Evolutionary conservation across 306 rosid species (phyloP), one percentile per base, ranked within the genome.

Genomic region (Cucumis sativus): DNA sequence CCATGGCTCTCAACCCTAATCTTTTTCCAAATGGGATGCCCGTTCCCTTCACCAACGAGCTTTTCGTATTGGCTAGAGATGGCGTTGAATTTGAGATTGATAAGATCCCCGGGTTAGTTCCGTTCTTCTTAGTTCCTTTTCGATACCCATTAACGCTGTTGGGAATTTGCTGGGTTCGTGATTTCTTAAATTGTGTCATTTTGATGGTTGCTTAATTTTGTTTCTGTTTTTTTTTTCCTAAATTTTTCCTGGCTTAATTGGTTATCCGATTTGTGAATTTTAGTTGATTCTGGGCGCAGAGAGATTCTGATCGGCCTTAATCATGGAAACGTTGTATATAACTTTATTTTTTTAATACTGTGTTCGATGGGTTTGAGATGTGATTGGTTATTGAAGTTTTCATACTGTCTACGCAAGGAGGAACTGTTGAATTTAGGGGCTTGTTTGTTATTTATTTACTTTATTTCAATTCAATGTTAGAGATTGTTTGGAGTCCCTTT

Each of bases 31-130:
- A 89, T 28, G 96, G 97, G 7, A 79, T 90, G 92, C 97, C 99
- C 3, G 91, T 90, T 84, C 88, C 97, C 67, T 95, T 95, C 77
- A 79, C 91, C 67, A 87, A 65, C 91, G 97, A 92, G 91, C 82
- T 92, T 83, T 92, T 95, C 54, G 97, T 95, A n/a, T 74, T 95
- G 84, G 89, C 92, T 81, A 85, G 99, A 95, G 99, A 92, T n/a
- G 97, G 93, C 83, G 93, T 95, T 67, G 99, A 95, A 71, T 90
- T 89, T 79, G 97, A 89, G 35, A 77, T 92, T 81, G 97, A 95
- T 78, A 95, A 95, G 91, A 88, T 95, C 80, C 96, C 99, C n/a
- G 96, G 97, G 95, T 90, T 5, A 52, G 86, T 83, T 76, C 74
- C 43, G 1, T 51, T 72, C 60, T 16, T 51, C 18, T 51, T 72